These are phyloP conservation scores for Ceratocystiopsis brevicomis DNA, from an alignment of 2,329 filamentous ascomycete species.

Conservation along the genomic window DNA sequence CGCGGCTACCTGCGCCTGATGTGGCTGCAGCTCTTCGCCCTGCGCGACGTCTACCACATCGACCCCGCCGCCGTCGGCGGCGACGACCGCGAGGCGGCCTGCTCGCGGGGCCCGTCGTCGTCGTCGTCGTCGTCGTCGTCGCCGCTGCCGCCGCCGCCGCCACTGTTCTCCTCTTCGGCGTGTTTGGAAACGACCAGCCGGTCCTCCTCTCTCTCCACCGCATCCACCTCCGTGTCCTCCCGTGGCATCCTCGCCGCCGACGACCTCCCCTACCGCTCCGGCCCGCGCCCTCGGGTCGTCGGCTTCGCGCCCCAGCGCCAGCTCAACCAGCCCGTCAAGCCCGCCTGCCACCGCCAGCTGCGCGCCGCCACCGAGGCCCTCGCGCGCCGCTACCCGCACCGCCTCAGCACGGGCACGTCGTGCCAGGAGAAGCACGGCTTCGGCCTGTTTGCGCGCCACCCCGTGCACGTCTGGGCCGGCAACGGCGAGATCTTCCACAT, in stretches of 20 bases:
- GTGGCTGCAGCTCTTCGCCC: conserved; percentile 51
- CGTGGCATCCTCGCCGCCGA: conserved; percentile 34
- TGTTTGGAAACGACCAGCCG: too few relatives aligned
- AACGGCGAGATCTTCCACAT: conserved; percentile 71
- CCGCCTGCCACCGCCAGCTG: conserved; percentile 35
- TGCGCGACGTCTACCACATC: conserved; percentile 45
- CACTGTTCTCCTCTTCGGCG: too few relatives aligned
- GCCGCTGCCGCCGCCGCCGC: too few relatives aligned
- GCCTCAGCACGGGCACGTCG: conserved; percentile 43
- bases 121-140: too few relatives aligned
- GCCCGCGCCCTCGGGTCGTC: conserved; percentile 44
- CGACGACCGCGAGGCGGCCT: conserved; percentile 20
- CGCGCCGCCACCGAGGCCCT: conserved; percentile 33
- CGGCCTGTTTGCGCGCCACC: conserved; percentile 49
- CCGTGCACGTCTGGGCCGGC: conserved; percentile 45
- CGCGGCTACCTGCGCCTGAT: conserved; percentile 57
- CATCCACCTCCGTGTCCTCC: conserved; percentile 18
- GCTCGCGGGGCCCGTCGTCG: too few relatives aligned
- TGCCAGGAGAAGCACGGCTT: conserved; percentile 71
- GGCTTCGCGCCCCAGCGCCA: conserved; percentile 74
- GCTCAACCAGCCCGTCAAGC: conserved; percentile 43
- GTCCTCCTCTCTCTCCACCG: too few relatives aligned
- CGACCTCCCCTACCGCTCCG: conserved; percentile 39
- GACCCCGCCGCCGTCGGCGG: conserved; percentile 33
- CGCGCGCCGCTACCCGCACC: conserved; percentile 19